These are phyloP conservation scores for Avicennia marina DNA, from an alignment of 257 asterid species.

Conservation along the genomic window DNA sequence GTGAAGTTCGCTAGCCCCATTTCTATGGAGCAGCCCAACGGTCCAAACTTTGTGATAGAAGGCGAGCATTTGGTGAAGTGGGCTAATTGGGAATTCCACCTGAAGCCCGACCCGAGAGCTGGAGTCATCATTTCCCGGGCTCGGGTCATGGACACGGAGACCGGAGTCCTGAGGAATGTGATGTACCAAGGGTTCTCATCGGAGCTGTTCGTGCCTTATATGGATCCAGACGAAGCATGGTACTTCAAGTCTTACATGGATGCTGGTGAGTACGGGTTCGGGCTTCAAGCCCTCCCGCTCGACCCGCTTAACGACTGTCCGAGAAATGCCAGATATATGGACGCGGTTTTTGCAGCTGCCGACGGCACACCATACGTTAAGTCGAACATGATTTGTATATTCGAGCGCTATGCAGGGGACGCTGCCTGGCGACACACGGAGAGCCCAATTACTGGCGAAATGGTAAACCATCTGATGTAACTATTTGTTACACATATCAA, in stretches of 20 bases:
- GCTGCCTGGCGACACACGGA: slow-evolving; percentile 78
- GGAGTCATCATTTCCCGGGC: slow-evolving; percentile 79
- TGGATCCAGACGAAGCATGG: slow-evolving; percentile 80
- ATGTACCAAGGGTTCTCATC: slow-evolving; percentile 85
- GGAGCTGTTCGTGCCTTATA: slow-evolving; percentile 85
- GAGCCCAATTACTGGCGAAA: slow-evolving; percentile 31
- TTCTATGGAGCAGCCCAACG: slow-evolving; percentile 86
- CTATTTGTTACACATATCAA: no score
- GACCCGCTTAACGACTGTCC: slow-evolving; percentile 86
- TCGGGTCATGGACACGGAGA: slow-evolving; percentile 50
- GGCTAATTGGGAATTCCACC: slow-evolving; percentile 98
- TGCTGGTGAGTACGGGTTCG: slow-evolving; percentile 80
- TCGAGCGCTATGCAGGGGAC: slow-evolving; percentile 70
- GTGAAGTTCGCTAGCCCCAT: slow-evolving; percentile 54
- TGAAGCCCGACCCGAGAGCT: slow-evolving; percentile 84
- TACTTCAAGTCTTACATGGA: slow-evolving; percentile 82
- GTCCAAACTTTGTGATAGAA: slow-evolving; percentile 80
- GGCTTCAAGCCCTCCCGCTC: slow-evolving; percentile 54
- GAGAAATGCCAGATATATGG: slow-evolving; percentile 55
- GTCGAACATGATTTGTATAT: slow-evolving; percentile 55
- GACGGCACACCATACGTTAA: slow-evolving; percentile 66
- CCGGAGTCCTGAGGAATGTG: slow-evolving; percentile 64
- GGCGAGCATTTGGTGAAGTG: slow-evolving; percentile 69
- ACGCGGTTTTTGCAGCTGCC: slow-evolving; percentile 56
- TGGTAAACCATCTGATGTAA: slow-evolving; percentile 32